Evolutionary conservation across 1,139 yeast species (phyloP), one percentile per base, ranked within the genome.

Genomic region (Pichia sp.): DNA sequence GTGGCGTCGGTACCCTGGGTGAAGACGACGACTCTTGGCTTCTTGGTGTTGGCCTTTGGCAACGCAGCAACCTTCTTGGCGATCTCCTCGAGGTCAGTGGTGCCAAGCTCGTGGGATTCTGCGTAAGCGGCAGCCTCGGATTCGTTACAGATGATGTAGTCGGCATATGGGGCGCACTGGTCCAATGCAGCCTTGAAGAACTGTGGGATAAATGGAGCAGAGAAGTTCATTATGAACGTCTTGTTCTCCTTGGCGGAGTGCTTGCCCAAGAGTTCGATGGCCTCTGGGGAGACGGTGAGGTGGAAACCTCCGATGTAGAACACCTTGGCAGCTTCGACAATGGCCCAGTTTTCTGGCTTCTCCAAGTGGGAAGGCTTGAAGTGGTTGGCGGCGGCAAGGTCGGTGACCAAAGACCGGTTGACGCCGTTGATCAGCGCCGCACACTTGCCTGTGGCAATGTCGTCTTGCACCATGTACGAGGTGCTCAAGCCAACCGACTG

Each of bases 261-360:
- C 74, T 89, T 81, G 65, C 97, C 99, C 65, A 93, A 79, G 60
- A 87, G 84, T 64, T 81, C 78, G 68, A 93, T 93, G 55, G 99
- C 97, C 61, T 87, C 96, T 62, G 97, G 97, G 62, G 96, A 88
- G 61, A 95, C 99, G 57, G 99, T 93, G 75, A 93, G 81, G 75
- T 95, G 99, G 89, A 86, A 93, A 32, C 99, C 99, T 68, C 98
- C 99, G 68, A 93, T 87, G 80, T 93, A 93, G 78, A 76, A 93
- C 69, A 76, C 80, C 72, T 85, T 78, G 60, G 95, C 98, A 54
- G 76, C 78, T 74, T 89, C 90, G 57, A 93, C 96, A 58, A 79
- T 75, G 62, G 75, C 76, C 98, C 98, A 92, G 80, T 92, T 90
- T 75, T 87, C 95, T 61, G 95, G 89, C 69, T 81, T 81, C 69